Percentiles rank a stretch among this genome's conserved stretches.
Conservation (phyloP, 2,329 filamentous ascomycete species). For the Xylariaceae sp. region DNA sequence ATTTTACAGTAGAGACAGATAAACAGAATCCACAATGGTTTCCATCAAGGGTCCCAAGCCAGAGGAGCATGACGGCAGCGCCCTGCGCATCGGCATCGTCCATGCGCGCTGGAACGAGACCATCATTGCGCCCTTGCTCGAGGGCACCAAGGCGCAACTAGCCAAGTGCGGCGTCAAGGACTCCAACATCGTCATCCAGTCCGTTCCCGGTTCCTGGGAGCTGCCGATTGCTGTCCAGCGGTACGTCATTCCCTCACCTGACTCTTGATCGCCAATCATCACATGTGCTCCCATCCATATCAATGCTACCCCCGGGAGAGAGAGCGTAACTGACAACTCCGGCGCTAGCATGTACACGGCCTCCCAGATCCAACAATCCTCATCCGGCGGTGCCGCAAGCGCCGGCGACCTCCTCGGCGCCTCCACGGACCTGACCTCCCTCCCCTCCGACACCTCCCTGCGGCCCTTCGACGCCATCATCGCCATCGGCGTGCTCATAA, state of each 20-base stretch:
- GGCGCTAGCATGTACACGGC: constrained; percentile 67
- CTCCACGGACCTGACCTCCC: constrained; percentile 59
- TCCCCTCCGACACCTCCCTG: constrained; percentile 35
- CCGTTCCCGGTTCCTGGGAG: constrained; percentile 91
- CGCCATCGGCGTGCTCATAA: constrained; percentile 92
- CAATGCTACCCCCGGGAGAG: neutral
- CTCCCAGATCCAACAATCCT: constrained; percentile 75
- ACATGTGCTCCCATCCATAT: neutral
- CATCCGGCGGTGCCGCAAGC: constrained; percentile 55
- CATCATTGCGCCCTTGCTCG: constrained; percentile 81
- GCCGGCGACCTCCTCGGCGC: constrained; percentile 72
- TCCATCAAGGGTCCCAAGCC: constrained; percentile 51
- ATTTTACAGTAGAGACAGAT: too few relatives aligned
- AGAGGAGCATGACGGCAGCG: constrained; percentile 60
- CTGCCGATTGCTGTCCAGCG: constrained; percentile 84
- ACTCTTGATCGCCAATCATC: neutral
- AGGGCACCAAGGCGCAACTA: constrained; percentile 74
- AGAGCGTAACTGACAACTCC: neutral
- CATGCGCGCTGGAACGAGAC: constrained; percentile 92
- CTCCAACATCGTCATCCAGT: constrained; percentile 82
- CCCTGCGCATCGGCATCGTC: constrained; percentile 85
- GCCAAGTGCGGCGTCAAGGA: constrained; percentile 74
- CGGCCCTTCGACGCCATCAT: constrained; percentile 88
- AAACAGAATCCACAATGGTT: constrained; percentile 17
- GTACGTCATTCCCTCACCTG: constrained; percentile 42